Evolutionary conservation across 208 protist species (phyloP).

Genomic region (Acanthamoeba polyphaga): DNA sequence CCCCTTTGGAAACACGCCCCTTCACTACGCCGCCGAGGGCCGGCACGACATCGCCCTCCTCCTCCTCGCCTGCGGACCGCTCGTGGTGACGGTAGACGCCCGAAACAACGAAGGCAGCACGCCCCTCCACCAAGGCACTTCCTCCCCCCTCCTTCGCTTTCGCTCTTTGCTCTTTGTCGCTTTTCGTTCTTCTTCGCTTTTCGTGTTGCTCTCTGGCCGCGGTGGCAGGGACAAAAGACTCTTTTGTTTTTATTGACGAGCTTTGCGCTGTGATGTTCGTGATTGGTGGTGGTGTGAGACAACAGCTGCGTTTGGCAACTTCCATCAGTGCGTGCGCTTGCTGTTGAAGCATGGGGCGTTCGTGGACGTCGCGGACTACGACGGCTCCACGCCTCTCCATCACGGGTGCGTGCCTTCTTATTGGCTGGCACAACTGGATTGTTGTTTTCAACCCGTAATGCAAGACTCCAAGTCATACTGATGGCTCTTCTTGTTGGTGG

Average conservation of each 20-base stretch:
- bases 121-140: conserved; percentile 7
- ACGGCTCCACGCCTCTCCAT: conserved; percentile 22
- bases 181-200: neutral
- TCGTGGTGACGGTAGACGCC: neutral
- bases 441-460: neutral
- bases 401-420: neutral
- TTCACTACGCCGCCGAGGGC: conserved; percentile 53
- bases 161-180: neutral
- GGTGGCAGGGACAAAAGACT: neutral
- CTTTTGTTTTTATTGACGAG: too few relatives aligned
- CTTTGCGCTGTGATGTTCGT: neutral
- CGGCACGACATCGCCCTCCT: neutral
- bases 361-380: neutral
- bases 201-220: neutral
- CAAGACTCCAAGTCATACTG: too few relatives aligned
- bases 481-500: too few relatives aligned
- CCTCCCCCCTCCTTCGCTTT: neutral
- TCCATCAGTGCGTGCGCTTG: conserved; percentile 3
- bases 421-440: neutral
- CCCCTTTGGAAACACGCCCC: conserved; percentile 59
- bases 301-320: conserved; percentile 32
- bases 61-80: neutral
- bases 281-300: neutral
- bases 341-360: neutral
- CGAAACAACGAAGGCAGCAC: conserved; percentile 58